These are phyloP conservation scores for Pichia eremophila DNA, from an alignment of 805 yeast species.

Conservation along the genomic window DNA sequence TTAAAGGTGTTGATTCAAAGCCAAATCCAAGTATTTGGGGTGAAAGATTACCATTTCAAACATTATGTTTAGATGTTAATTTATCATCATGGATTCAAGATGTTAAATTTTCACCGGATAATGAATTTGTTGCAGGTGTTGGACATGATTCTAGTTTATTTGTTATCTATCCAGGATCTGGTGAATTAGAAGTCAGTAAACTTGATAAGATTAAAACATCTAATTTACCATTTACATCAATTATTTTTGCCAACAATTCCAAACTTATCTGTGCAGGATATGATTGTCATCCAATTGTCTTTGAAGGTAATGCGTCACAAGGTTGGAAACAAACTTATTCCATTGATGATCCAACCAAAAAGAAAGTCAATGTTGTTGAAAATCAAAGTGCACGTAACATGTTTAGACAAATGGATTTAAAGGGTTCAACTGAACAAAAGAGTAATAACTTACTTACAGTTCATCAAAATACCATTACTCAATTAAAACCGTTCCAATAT, in stretches of 20 bases:
- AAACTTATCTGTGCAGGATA: conserved; percentile 83
- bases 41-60: conserved; percentile 87
- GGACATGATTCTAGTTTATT: conserved; percentile 82
- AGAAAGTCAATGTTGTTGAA: conserved; percentile 42
- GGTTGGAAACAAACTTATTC: conserved; percentile 54
- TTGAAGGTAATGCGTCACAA: conserved; percentile 49
- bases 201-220: conserved; percentile 52
- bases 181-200: conserved; percentile 45
- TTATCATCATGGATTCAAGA: conserved; percentile 87
- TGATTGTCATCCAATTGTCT: conserved; percentile 83
- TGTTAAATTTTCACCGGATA: conserved; percentile 74
- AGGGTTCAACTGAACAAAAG: conserved; percentile 56
- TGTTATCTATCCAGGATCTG: conserved; percentile 62
- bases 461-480: conserved; percentile 85
- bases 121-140: conserved; percentile 69
- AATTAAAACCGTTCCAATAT: conserved; percentile 44
- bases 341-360: conserved; percentile 48
- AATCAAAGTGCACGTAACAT: conserved; percentile 80
- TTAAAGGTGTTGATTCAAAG: conserved; percentile 80
- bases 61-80: conserved; percentile 73
- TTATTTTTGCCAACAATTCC: conserved; percentile 58
- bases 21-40: conserved; percentile 89
- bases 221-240: conserved; percentile 70
- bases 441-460: conserved; percentile 54
- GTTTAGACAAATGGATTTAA: conserved; percentile 92